Evolutionary conservation across 306 rosid genomes (phyloP), one percentile per base, ranked within the genome.

Genomic region (Prunus mongolica): DNA sequence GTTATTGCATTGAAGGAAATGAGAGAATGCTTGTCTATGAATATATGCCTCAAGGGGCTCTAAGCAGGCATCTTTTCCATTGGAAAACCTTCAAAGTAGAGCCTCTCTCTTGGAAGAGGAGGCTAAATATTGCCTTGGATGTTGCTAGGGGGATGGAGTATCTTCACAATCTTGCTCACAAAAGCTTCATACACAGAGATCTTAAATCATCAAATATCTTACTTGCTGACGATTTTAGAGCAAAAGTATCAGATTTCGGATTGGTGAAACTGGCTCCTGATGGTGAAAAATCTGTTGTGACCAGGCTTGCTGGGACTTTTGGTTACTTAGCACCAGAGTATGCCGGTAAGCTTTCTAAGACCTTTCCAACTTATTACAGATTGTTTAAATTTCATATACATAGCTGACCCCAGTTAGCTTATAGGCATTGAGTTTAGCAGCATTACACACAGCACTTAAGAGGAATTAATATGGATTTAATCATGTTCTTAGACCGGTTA

Each of bases 241-340:
- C 99, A 8, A 96, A 96, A 84, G 86, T 96, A 19, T 92, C 99
- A 0, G 99, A 96, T 80, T 96, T 96, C 60, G 99, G 99, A 57
- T 85, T 96, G 89, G 99, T 96, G 75, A 96, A 96, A 82, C 94
- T 96, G 70, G 99, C 99, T 44, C 98, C 99, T 52, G 90, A 89
- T 72, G 99, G 98, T 1, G 93, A 89, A 83, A 89, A 83, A 82
- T 96, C 97, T 24, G 90, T 96, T 14, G 98, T 82, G 71, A 96
- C 99, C 78, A 80, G 83, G 77, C 99, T 96, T 78, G 99, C 98
- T 24, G 99, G 99, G 60, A 96, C 99, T 78, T 96, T 96, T 73
- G 99, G 99, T 77, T 96, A 96, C 84, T 80, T 96, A 64, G 99
- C 99, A 14, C 99, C 99, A 57, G 99, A 96, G 86, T 96, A 96